Conservation (phyloP, 2,329 filamentous ascomycete species). For the Tympanopsis confertula region DNA sequence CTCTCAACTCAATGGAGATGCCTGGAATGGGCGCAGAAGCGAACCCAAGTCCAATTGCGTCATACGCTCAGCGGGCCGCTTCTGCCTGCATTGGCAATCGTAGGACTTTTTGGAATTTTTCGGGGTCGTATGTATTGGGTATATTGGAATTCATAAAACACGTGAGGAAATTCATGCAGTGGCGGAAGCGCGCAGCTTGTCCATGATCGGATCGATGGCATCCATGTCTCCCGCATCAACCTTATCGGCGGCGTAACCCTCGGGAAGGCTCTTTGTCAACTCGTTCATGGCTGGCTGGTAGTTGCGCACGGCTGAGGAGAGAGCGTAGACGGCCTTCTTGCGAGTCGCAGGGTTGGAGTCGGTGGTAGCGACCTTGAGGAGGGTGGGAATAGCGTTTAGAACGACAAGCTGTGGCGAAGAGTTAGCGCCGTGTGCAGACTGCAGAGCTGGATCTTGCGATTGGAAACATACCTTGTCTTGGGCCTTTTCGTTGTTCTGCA, state of each 20-base stretch:
- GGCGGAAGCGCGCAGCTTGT: constrained; percentile 37
- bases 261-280: constrained; percentile 48
- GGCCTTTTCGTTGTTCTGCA: constrained; percentile 83
- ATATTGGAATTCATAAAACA: too few relatives aligned
- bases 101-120: too few relatives aligned
- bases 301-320: constrained; percentile 78
- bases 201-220: constrained; percentile 65
- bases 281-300: constrained; percentile 73
- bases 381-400: constrained; percentile 54
- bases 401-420: constrained; percentile 38
- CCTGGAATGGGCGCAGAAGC: too few relatives aligned
- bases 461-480: constrained; percentile 48
- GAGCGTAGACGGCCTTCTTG: constrained; percentile 79
- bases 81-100: too few relatives aligned
- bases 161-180: neutral
- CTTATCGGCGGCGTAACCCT: constrained; percentile 43
- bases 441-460: too few relatives aligned
- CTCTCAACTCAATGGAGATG: too few relatives aligned
- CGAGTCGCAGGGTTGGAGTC: constrained; percentile 52
- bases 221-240: constrained; percentile 85
- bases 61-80: too few relatives aligned
- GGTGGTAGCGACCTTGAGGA: constrained; percentile 54
- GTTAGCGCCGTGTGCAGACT: too few relatives aligned
- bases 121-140: too few relatives aligned
- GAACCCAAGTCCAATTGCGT: too few relatives aligned